Evolutionary conservation across 2,329 filamentous ascomycete species (phyloP).

Genomic region (Mycosphaerella sp.): DNA sequence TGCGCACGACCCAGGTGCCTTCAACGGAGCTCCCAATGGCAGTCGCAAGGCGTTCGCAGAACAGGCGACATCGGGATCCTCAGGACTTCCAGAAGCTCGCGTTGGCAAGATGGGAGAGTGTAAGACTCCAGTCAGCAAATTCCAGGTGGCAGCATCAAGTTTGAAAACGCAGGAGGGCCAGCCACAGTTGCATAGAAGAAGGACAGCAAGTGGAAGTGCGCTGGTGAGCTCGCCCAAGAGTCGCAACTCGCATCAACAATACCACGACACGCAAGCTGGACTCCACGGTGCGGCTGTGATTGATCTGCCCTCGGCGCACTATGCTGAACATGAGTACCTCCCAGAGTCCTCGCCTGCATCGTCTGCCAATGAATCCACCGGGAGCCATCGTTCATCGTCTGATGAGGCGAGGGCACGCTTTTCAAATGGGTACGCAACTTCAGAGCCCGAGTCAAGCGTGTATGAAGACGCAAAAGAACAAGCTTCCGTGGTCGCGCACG

Average conservation of each 20-base stretch:
- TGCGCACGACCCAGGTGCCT: not conserved
- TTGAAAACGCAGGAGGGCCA: not conserved
- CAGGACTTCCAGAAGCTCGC: slow-evolving; percentile 11
- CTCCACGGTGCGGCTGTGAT: not conserved
- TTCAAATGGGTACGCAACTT: slow-evolving; percentile 5
- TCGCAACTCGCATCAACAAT: slow-evolving; percentile 26
- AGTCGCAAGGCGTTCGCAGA: slow-evolving; percentile 6
- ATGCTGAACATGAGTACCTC: slow-evolving; percentile 18
- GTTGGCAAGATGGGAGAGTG: slow-evolving; percentile 12
- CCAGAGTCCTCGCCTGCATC: slow-evolving; percentile 14
- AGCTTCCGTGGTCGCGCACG: slow-evolving; percentile 52
- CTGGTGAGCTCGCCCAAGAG: slow-evolving; percentile 23
- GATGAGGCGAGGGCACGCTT: slow-evolving; percentile 8
- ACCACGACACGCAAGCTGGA: slow-evolving; percentile 3
- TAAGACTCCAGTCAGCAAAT: slow-evolving; percentile 15
- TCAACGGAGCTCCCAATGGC: not conserved
- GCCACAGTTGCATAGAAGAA: slow-evolving; percentile 20
- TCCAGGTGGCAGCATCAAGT: slow-evolving; percentile 6
- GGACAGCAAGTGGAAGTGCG: slow-evolving; percentile 23
- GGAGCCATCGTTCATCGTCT: slow-evolving; percentile 22
- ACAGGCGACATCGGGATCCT: slow-evolving; percentile 4
- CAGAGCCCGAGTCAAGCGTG: slow-evolving; percentile 31
- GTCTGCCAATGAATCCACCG: slow-evolving; percentile 10
- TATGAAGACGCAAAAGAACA: slow-evolving; percentile 41
- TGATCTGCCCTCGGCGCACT: slow-evolving; percentile 5